Evolutionary conservation across 305 asterid species (phyloP), one percentile per base, ranked within the genome.

Genomic region (Salvia sclarea): DNA sequence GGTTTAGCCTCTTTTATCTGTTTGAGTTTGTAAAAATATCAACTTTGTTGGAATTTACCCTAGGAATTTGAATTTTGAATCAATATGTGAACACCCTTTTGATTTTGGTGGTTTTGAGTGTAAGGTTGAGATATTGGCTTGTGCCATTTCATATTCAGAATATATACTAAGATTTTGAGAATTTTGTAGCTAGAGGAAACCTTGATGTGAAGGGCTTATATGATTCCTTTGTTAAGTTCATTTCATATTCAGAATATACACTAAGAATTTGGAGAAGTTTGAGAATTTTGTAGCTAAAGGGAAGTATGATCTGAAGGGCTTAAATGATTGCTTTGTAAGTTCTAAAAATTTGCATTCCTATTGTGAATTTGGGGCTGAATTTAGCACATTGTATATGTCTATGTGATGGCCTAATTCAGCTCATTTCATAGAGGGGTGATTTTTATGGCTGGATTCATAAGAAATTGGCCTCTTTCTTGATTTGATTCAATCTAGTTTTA

Each of bases 301-400:
- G 4, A 7, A 1, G 18, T n/a, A 33, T 47, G 73, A 3, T 40
- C n/a, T 18, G 3, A 21, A 37, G 68, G 31, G 52, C 4, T 48
- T 57, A 33, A 5, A 33, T 6, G 9, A 7, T 0, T 11, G 10
- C 13, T 24, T 59, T 6, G 13, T 12, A 3, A 70, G 37, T 20
- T 64, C 17, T 21, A 41, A 64, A 12, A 12, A 6, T 4, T 52
- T 20, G 35, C 10, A 8, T 0, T 54, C 25, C 12, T 11, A 21
- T 13, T 54, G 38, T 54, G 49, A 25, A 44, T 38, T 37, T 28
- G 41, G n/a, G 35, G 48, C 11, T 57, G 43, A 45, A 73, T 65
- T 73, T 72, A 49, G n/a, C 37, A 41, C 31, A 21, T 63, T 43
- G 24, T 20, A 28, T 31, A 9, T 38, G 4, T 43, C 17, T 20